Conservation (phyloP, 148 eudicot species). For the Bassia scoparia region DNA sequence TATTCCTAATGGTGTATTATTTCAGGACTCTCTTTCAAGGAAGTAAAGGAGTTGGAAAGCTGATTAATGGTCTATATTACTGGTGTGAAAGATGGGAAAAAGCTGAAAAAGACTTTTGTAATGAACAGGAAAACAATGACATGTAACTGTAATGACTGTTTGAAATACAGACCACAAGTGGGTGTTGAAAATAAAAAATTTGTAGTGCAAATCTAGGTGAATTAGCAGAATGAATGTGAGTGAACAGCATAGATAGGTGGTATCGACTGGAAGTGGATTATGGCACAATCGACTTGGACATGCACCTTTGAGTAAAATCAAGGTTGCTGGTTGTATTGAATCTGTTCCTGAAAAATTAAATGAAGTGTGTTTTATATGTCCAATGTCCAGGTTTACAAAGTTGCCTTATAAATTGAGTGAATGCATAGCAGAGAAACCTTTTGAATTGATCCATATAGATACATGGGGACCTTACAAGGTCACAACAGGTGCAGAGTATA, state of each 20-base stretch:
- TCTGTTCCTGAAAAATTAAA: no score
- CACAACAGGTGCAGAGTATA: not conserved
- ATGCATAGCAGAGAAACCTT: not conserved
- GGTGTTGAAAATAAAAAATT: no score
- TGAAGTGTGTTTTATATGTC: not conserved
- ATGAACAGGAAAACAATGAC: no score
- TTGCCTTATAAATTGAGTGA: not conserved
- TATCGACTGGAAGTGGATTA: not conserved
- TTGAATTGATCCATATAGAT: not conserved
- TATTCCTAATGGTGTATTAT: not conserved
- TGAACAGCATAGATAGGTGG: no score
- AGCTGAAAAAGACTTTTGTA: not conserved
- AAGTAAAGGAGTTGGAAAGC: not conserved
- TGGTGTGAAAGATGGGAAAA: not conserved
- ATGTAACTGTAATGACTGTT: no score
- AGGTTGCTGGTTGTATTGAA: not conserved
- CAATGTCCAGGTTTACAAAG: not conserved
- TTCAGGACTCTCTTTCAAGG: not conserved
- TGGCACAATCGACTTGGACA: not conserved
- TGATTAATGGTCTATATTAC: not conserved
- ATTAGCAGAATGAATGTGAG: no score
- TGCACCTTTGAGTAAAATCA: not conserved
- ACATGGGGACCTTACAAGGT: conserved; percentile 9
- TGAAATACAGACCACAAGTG: no score
- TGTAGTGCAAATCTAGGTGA: no score